These are phyloP conservation scores for Didymella exigua DNA, from an alignment of 2,329 filamentous ascomycete genomes.

Conservation along the genomic window DNA sequence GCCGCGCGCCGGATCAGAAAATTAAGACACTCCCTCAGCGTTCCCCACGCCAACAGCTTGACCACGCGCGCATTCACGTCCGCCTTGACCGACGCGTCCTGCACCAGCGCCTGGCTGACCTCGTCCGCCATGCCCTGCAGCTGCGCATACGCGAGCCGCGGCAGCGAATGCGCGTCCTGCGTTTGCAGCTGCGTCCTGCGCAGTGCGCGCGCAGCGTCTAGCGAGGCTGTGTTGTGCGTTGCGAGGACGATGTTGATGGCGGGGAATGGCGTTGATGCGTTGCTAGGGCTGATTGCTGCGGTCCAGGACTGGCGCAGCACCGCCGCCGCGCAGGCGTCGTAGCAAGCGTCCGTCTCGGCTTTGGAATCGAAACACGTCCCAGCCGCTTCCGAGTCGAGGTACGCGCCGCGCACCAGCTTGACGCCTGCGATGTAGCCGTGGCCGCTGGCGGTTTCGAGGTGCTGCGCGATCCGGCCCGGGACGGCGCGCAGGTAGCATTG, in stretches of 20 bases:
- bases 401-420: conserved; percentile 64
- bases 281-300: conserved; percentile 53
- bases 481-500: conserved; percentile 62
- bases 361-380: conserved; percentile 61
- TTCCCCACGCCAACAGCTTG: conserved; percentile 64
- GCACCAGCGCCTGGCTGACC: conserved; percentile 67
- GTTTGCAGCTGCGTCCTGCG: too few relatives aligned
- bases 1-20: conserved; percentile 66
- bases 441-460: conserved; percentile 54
- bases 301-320: conserved; percentile 70
- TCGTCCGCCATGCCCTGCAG: conserved; percentile 97
- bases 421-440: conserved; percentile 60
- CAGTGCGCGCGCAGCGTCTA: too few relatives aligned
- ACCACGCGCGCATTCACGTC: conserved; percentile 53
- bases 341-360: conserved; percentile 63
- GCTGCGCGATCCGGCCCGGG: conserved; percentile 49
- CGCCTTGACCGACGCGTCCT: conserved; percentile 49
- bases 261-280: conserved; percentile 45
- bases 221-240: conserved; percentile 80
- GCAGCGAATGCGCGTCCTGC: too few relatives aligned
- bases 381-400: conserved; percentile 58
- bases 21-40: conserved; percentile 76
- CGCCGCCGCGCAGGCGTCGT: conserved; percentile 72
- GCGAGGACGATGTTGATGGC: conserved; percentile 71
- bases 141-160: conserved; percentile 69